Evolutionary conservation across 345 rosid species (phyloP).

Genomic region (Arabidopsis thaliana): DNA sequence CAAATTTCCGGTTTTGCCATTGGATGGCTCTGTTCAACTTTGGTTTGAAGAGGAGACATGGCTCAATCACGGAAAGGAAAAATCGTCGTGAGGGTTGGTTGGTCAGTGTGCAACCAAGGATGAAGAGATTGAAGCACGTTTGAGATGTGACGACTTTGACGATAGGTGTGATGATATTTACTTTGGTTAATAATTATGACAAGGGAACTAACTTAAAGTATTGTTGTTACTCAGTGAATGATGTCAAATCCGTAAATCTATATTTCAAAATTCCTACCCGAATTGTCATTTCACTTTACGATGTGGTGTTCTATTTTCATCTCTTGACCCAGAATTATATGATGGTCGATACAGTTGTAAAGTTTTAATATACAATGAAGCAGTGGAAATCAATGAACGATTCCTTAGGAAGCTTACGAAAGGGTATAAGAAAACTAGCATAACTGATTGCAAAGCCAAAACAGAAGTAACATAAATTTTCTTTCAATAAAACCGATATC

Average conservation of each 20-base stretch:
- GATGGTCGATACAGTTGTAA: not conserved
- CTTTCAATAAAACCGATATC: not conserved
- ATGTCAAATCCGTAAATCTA: not conserved
- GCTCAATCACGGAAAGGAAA: conserved; percentile 1
- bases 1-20: conserved; percentile 9
- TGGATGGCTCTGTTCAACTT: conserved; percentile 8
- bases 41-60: conserved; percentile 21
- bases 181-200: not conserved
- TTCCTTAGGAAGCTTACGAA: not conserved
- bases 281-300: not conserved
- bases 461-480: not conserved
- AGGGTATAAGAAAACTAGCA: not conserved
- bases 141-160: conserved; percentile 11
- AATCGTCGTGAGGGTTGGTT: not conserved
- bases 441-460: not conserved
- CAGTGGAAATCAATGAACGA: not conserved
- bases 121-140: conserved; percentile 25
- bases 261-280: not conserved
- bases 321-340: not conserved
- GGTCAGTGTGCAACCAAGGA: conserved; percentile 30
- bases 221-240: not conserved
- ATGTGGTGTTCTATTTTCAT: not conserved
- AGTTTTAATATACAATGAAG: not conserved
- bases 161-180: conserved; percentile 16
- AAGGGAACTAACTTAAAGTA: not conserved